Evolutionary conservation across 257 asterid genomes (phyloP), one percentile per base, ranked within the genome.

Genomic region (Solanum chilense): DNA sequence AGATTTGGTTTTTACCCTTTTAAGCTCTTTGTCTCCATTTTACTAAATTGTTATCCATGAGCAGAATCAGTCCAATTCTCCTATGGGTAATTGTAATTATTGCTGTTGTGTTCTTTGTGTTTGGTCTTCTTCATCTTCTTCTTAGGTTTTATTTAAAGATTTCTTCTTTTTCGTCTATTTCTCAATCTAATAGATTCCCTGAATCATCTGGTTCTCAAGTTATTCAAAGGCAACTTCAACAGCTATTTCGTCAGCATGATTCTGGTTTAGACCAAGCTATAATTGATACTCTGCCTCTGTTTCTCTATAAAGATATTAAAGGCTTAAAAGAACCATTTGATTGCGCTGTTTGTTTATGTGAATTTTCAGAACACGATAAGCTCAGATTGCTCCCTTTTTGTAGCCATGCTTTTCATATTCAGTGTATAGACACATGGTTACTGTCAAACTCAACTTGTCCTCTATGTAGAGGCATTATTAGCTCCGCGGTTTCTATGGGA

Each of bases 361-460:
- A 95, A 86, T 96, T 96, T 85, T 42, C 96, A 0, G 95, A 93
- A 88, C 90, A 91, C 44, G 99, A 96, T 60, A 94, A 94, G 45
- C 85, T 96, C 89, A 93, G 99, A 85, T 88, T 96, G 93, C 98
- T 96, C 75, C 99, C 98, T 0, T 89, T 88, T 66, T 96, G 99
- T 89, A 92, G 98, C 90, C 99, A 96, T 90, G 98, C 99, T 62
- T 95, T 96, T 90, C 99, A 96, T 86, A 91, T 95, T 84, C 91
- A 75, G n/a, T 96, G 99, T 87, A 94, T 95, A 37, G 99, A 96
- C 68, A 96, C 98, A 64, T 96, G 99, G 99, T 98, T 96, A 14
- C 89, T 95, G 31, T 93, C 98, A 9, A 95, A 95, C 88, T 96
- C 99, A 8, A 91, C 98, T 0, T 96, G 99, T 62, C 99, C 99